Evolutionary conservation across 176 grass and related monocot genomes (phyloP).

Genomic region (Ananas comosus): DNA sequence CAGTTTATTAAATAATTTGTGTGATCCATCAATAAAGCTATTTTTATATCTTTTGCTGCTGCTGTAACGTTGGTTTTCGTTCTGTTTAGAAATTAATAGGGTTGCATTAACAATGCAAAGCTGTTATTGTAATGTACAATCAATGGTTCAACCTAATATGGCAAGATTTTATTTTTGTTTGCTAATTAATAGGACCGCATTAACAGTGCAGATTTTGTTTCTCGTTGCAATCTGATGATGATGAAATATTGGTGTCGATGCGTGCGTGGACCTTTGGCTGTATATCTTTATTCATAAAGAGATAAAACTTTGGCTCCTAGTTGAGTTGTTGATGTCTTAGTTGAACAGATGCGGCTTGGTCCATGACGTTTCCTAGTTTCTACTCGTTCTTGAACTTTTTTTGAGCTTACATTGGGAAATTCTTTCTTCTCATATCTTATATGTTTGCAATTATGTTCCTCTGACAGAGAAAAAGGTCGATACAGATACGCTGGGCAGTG

Average conservation of each 20-base stretch:
- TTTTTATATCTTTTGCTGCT: neutral
- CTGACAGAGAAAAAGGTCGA: slow-evolving; percentile 30
- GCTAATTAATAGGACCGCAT: too few species aligned
- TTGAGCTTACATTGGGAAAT: neutral
- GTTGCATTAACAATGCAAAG: neutral
- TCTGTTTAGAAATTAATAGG: neutral
- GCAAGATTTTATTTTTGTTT: too few species aligned
- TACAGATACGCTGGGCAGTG: slow-evolving; percentile 34
- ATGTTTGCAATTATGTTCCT: neutral
- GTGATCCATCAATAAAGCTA: neutral
- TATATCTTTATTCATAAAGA: too few species aligned
- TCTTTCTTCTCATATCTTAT: neutral
- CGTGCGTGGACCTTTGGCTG: too few species aligned
- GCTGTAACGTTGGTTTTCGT: neutral
- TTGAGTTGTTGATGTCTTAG: neutral
- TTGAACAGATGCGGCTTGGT: neutral
- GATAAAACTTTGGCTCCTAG: too few species aligned
- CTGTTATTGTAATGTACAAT: neutral
- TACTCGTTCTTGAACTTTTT: neutral
- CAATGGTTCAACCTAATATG: neutral
- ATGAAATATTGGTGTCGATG: too few species aligned
- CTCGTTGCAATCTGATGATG: too few species aligned
- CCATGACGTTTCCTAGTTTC: neutral
- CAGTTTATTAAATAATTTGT: neutral
- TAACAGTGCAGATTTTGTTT: too few species aligned